Conservation (phyloP, 805 yeast genomes). For the Saturnispora bothae region DNA sequence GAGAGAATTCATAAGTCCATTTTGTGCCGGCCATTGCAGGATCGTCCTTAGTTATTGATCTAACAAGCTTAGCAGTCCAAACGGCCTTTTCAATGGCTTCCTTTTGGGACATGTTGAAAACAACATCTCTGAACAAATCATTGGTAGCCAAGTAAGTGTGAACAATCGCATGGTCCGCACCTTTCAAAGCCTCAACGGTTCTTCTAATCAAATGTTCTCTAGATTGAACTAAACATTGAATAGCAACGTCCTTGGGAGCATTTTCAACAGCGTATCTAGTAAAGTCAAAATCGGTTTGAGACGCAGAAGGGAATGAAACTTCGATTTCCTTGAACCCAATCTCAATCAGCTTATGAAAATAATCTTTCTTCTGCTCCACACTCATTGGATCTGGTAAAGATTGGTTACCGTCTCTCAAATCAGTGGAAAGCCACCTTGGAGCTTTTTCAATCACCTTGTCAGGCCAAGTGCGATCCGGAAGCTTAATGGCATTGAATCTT, state of each 20-base stretch:
- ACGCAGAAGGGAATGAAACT: constrained; percentile 73
- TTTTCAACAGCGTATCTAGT: constrained; percentile 70
- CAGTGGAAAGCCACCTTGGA: constrained; percentile 75
- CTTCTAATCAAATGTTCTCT: constrained; percentile 64
- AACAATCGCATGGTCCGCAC: constrained; percentile 62
- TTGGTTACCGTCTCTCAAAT: constrained; percentile 74
- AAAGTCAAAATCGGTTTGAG: constrained; percentile 75
- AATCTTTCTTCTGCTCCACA: constrained; percentile 60
- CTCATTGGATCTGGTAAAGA: constrained; percentile 79
- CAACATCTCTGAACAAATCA: constrained; percentile 65
- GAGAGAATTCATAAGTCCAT: constrained; percentile 69
- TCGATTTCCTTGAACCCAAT: constrained; percentile 75
- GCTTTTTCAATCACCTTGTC: constrained; percentile 52
- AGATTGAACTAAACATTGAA: constrained; percentile 69
- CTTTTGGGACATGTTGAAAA: constrained; percentile 58
- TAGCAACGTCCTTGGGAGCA: constrained; percentile 65
- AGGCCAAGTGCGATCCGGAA: constrained; percentile 67
- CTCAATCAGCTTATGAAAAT: constrained; percentile 61
- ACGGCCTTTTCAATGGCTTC: constrained; percentile 62
- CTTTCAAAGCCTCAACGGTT: constrained; percentile 63
- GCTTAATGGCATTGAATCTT: constrained; percentile 41
- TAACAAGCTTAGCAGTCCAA: constrained; percentile 57
- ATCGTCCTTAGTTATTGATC: constrained; percentile 64
- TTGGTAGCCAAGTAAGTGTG: constrained; percentile 72
- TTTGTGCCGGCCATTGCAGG: constrained; percentile 51